phyloP scores from a whole-genome alignment of 495 filamentous ascomycete species.

The Thozetella sp. region DNA sequence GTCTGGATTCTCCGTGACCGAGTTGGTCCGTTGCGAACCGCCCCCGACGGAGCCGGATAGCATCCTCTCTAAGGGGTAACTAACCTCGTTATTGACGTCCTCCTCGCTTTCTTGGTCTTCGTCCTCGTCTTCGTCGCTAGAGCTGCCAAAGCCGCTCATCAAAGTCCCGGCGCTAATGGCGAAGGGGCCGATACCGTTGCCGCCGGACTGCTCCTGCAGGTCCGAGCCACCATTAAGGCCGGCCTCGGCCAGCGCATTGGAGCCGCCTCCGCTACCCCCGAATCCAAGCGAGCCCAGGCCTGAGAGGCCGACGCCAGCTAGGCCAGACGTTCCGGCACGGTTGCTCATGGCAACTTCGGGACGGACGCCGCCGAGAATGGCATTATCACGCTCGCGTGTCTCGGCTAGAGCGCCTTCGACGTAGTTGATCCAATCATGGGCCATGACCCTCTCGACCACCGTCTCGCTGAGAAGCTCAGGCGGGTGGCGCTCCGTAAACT shows the following conservation, averaged over 20 bases:
- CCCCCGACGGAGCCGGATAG: background rate
- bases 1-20: no score
- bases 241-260: slow-evolving; percentile 75
- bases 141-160: slow-evolving; percentile 94
- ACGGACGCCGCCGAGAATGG: slow-evolving; percentile 93
- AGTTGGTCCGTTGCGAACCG: background rate
- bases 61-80: slow-evolving; percentile 19
- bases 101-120: slow-evolving; percentile 87
- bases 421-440: slow-evolving; percentile 89
- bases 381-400: slow-evolving; percentile 95
- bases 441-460: slow-evolving; percentile 87
- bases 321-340: slow-evolving; percentile 25
- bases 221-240: slow-evolving; percentile 76
- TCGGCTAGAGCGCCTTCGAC: slow-evolving; percentile 93
- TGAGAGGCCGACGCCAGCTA: slow-evolving; percentile 42
- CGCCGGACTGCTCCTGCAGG: slow-evolving; percentile 64
- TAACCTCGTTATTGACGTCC: slow-evolving; percentile 56
- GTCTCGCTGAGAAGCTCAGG: slow-evolving; percentile 81
- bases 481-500: slow-evolving; percentile 93
- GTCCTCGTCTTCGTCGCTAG: slow-evolving; percentile 95
- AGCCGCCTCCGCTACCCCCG: slow-evolving; percentile 53
- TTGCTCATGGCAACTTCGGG: slow-evolving; percentile 77
- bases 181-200: slow-evolving; percentile 67
- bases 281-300: slow-evolving; percentile 43
- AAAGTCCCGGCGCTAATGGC: slow-evolving; percentile 67